Base-by-base conservation (phyloP, 1,139 yeast species). In the Magnusiomyces magnusii region DNA sequence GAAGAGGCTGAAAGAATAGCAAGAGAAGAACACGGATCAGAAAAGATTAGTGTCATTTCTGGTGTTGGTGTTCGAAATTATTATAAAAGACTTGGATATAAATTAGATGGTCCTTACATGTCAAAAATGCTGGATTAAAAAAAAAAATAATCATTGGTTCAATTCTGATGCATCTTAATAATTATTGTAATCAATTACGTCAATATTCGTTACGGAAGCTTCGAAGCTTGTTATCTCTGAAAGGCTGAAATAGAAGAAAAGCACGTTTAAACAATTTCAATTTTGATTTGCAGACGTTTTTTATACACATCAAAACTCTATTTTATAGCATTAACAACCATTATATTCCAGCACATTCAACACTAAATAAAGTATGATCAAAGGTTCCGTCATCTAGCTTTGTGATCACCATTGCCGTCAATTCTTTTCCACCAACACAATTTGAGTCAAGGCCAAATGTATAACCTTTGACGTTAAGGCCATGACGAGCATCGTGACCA, bases 11-110 rank as follows among this genome's bases (percentile, higher is more conserved):
- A 91, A 67, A 80, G 97, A 66, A 93, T 93, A 60, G 95, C 99
- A 1, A 80, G 84, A 58, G 97, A 92, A 69, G 99, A 93, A 72
- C 99, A 93, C 71, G 96, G 97, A 0, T 86, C 96, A 15, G 78
- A 80, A 58, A 95, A 95, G 76, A 86, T 93, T 47, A 85, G 96
- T 71, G 99, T 93, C 59, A 93, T 93, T 66, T 86, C 95, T 49
- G 99, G 99, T 64, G 98, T 93, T 50, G 99, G 99, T 64, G 99
- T 93, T 23, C 82, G 99, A 71, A 93, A 92, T 72, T 93, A 93
- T 74, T 93, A 93, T 68, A 93, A 91, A 50, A 87, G 89, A 68
- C 79, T 93, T 62, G 99, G 99, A 1, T 93, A 93, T 73, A 82
- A 81, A 65, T 78, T 93, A 64, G 99, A 93, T 69, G 99, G 99